Percentiles rank a stretch among this genome's conserved stretches.
phyloP scores from a whole-genome alignment of 148 eudicot genomes.

The Limonium bicolor region DNA sequence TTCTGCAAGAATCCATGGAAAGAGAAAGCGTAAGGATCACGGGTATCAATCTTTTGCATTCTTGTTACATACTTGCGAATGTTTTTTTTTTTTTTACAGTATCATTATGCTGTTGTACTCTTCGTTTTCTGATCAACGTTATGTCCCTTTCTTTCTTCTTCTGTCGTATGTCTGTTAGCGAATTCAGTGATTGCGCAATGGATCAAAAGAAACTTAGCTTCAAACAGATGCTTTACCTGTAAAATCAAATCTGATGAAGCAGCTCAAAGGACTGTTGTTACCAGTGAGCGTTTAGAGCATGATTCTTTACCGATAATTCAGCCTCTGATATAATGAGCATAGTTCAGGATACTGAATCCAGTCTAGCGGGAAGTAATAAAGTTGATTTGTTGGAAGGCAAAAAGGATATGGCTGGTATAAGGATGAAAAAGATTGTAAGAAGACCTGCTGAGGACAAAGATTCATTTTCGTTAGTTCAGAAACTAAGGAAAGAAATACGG shows the following conservation, averaged over 20 bases:
- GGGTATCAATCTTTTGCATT: slow-evolving; percentile 21
- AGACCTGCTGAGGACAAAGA: slow-evolving; percentile 56
- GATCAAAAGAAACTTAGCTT: slow-evolving; percentile 18
- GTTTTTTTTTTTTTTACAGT: neutral
- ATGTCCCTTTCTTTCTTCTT: neutral
- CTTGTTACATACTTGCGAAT: neutral
- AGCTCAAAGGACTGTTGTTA: slow-evolving; percentile 8
- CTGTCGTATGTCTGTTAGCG: too few species aligned
- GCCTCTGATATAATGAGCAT: slow-evolving; percentile 51
- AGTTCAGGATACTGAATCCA: slow-evolving; percentile 40
- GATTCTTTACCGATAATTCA: slow-evolving; percentile 14
- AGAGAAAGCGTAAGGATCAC: slow-evolving; percentile 43
- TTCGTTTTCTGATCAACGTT: neutral
- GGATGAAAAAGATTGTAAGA: slow-evolving; percentile 77
- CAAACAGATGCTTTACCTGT: slow-evolving; percentile 17
- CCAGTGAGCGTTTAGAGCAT: slow-evolving; percentile 7
- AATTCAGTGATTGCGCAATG: slow-evolving; percentile 16
- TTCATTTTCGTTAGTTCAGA: slow-evolving; percentile 55
- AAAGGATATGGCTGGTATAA: slow-evolving; percentile 46
- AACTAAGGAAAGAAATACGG: slow-evolving; percentile 61
- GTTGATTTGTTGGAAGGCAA: slow-evolving; percentile 20
- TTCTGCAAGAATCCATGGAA: slow-evolving; percentile 19
- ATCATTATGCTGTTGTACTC: neutral
- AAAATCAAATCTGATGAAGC: slow-evolving; percentile 26
- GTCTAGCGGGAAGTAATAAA: slow-evolving; percentile 10